These are phyloP conservation scores for Fusarium sp. DNA, from an alignment of 2,329 filamentous ascomycete genomes.

Conservation along the genomic window DNA sequence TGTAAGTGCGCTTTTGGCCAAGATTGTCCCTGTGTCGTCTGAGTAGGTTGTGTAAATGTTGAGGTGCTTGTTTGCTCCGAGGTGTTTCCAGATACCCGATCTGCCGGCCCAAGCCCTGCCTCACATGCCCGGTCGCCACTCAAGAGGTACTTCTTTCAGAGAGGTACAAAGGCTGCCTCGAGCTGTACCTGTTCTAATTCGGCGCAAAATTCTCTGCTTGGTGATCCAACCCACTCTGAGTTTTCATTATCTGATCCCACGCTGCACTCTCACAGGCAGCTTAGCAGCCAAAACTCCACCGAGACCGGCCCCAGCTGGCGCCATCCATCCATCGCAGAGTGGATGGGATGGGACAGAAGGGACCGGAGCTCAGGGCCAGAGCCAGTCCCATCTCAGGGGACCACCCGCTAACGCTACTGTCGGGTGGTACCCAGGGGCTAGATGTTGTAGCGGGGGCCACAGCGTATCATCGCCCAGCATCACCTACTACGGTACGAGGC, in stretches of 20 bases:
- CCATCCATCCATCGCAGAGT: neutral
- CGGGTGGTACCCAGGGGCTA: slow-evolving; percentile 2
- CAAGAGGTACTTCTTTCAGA: neutral
- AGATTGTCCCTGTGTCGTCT: neutral
- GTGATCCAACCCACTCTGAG: slow-evolving; percentile 4
- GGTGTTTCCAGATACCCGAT: slow-evolving; percentile 20
- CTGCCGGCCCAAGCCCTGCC: slow-evolving; percentile 13
- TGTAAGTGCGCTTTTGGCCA: neutral
- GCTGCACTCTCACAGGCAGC: slow-evolving; percentile 10
- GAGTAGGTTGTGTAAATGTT: slow-evolving; percentile 4
- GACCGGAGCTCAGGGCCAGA: slow-evolving; percentile 12
- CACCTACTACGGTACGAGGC: no score
- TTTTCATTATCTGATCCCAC: slow-evolving; percentile 29
- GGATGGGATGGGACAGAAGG: neutral
- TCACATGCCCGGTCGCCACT: neutral
- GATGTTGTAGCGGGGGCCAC: slow-evolving; percentile 4
- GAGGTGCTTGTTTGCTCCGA: slow-evolving; percentile 14
- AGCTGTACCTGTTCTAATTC: neutral
- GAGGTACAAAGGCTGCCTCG: neutral
- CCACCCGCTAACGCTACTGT: slow-evolving; percentile 25
- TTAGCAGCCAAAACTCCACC: slow-evolving; percentile 13
- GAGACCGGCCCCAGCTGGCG: neutral
- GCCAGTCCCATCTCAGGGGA: slow-evolving; percentile 27
- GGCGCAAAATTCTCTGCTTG: neutral
- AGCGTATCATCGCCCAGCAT: slow-evolving; percentile 25